Conservation (phyloP, 768 basidiomycete species). For the Scleroderma citrinum region DNA sequence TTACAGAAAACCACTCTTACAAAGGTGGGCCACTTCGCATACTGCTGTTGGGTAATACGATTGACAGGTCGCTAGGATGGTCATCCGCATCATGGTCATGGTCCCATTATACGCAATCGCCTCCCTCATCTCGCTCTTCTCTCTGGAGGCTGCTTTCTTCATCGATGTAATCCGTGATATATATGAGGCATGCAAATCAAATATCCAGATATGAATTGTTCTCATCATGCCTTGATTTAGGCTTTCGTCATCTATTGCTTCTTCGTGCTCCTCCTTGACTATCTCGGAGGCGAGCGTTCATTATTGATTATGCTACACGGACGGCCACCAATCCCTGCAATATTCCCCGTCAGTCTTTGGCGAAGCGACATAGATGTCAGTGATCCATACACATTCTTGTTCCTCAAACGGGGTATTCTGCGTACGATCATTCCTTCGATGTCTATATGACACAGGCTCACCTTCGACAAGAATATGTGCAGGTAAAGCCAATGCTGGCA, state of each 20-base stretch:
- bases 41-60: not conserved
- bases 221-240: conserved; percentile 31
- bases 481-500: conserved; percentile 90
- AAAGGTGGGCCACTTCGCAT: conserved; percentile 44
- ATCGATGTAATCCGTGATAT: conserved; percentile 94
- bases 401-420: conserved; percentile 90
- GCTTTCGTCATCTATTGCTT: conserved; percentile 95
- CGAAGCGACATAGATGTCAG: conserved; percentile 84
- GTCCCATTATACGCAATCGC: conserved; percentile 89
- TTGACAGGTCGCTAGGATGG: conserved; percentile 49
- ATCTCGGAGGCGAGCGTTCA: conserved; percentile 90
- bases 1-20: conserved; percentile 76
- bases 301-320: conserved; percentile 90
- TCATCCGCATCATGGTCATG: conserved; percentile 95
- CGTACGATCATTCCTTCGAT: conserved; percentile 42
- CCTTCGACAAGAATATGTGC: conserved; percentile 79
- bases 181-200: conserved; percentile 67
- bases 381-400: conserved; percentile 92
- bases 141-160: conserved; percentile 90
- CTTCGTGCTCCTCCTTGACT: conserved; percentile 75
- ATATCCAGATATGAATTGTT: not conserved
- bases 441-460: not conserved
- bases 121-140: conserved; percentile 89
- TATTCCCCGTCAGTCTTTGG: conserved; percentile 84
- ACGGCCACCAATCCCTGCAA: conserved; percentile 78